These are phyloP conservation scores for Metschnikowia santaceciliae DNA, from an alignment of 805 yeast species.

Conservation along the genomic window DNA sequence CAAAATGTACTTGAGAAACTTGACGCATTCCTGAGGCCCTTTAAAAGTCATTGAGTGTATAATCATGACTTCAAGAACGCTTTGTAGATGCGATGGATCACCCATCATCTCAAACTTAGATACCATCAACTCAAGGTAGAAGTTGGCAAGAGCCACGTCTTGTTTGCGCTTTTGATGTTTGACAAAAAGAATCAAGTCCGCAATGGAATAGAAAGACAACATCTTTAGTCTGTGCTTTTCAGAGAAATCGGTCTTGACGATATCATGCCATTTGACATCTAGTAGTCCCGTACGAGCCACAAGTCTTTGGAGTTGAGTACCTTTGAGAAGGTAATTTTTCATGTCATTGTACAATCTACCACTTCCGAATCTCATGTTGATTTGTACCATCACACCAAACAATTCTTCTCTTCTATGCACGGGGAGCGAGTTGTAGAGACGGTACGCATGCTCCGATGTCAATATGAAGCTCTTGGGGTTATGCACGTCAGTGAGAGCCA, in stretches of 20 bases:
- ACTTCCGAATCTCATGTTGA: slow-evolving; percentile 31
- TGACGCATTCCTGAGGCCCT: slow-evolving; percentile 30
- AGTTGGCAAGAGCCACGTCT: slow-evolving; percentile 30
- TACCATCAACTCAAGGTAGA: slow-evolving; percentile 35
- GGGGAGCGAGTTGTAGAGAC: background rate
- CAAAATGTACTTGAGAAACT: slow-evolving; percentile 31
- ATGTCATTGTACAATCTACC: slow-evolving; percentile 14
- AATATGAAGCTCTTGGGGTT: slow-evolving; percentile 21
- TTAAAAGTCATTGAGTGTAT: slow-evolving; percentile 35
- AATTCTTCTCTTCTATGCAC: slow-evolving; percentile 17
- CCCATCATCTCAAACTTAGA: slow-evolving; percentile 29
- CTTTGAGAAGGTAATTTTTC: slow-evolving; percentile 23
- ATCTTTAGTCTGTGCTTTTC: slow-evolving; percentile 23
- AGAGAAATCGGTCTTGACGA: slow-evolving; percentile 17
- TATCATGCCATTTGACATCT: slow-evolving; percentile 36
- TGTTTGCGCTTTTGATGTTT: slow-evolving; percentile 20
- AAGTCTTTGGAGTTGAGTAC: slow-evolving; percentile 30
- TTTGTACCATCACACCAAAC: slow-evolving; percentile 27
- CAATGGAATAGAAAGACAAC: slow-evolving; percentile 28
- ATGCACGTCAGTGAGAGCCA: slow-evolving; percentile 22
- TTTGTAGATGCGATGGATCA: slow-evolving; percentile 15
- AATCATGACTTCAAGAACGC: slow-evolving; percentile 27
- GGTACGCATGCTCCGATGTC: background rate
- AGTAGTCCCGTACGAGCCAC: slow-evolving; percentile 35
- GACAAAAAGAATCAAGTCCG: slow-evolving; percentile 24